Conservation (phyloP, 805 yeast species). For the Sporopachydermia quercuum region DNA sequence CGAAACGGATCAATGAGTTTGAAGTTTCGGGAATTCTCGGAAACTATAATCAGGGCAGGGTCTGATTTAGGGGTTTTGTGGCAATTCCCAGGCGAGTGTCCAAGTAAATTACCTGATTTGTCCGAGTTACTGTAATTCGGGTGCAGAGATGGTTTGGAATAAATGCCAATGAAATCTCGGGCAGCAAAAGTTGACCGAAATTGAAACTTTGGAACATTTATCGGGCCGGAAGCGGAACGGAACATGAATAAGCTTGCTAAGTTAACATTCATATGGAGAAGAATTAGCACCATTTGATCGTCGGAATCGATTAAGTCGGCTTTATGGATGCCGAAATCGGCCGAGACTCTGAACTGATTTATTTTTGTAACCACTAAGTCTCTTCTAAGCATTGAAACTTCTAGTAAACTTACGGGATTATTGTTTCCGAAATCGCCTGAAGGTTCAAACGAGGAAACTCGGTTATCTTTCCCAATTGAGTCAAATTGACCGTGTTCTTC, state of each 20-base stretch:
- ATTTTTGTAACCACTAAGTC: neutral
- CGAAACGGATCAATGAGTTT: neutral
- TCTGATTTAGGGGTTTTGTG: too few species aligned
- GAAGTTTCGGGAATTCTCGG: neutral
- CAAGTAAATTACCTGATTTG: too few species aligned
- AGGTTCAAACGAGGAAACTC: neutral
- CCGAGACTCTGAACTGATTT: neutral
- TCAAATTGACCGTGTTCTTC: neutral
- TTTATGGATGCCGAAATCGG: neutral
- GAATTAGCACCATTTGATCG: neutral
- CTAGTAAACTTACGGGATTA: neutral
- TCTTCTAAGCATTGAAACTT: neutral
- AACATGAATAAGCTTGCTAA: neutral
- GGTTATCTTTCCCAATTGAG: neutral
- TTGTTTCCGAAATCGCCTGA: neutral
- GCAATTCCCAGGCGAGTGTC: too few species aligned
- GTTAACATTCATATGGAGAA: neutral
- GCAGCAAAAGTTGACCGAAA: neutral
- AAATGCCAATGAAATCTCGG: neutral
- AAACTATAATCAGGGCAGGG: too few species aligned
- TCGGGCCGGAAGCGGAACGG: neutral
- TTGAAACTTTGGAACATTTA: neutral
- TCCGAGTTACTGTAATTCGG: too few species aligned
- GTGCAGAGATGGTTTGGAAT: too few species aligned
- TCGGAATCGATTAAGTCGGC: neutral